Evolutionary conservation across 768 basidiomycete species (phyloP).

Genomic region (Gymnopilus dilepis): DNA sequence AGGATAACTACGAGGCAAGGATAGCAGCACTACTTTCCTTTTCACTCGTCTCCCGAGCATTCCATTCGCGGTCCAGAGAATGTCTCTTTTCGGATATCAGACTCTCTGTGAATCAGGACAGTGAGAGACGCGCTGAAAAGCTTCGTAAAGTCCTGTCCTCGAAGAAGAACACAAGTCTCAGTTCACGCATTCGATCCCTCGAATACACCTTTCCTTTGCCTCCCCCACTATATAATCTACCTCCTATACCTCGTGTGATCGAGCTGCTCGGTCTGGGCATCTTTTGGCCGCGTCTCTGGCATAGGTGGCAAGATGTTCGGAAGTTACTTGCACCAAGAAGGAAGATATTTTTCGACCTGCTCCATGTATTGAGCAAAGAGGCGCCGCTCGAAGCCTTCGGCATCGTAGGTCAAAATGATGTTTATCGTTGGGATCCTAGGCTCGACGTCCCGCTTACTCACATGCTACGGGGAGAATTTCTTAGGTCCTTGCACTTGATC

Average conservation of each 20-base stretch:
- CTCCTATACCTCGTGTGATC: not conserved
- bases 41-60: constrained; percentile 3
- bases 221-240: not conserved
- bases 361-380: not conserved
- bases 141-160: not conserved
- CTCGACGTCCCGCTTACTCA: not conserved
- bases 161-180: not conserved
- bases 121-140: not conserved
- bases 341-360: not conserved
- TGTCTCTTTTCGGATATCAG: not conserved
- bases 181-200: not conserved
- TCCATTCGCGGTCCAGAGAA: not conserved
- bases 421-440: not conserved
- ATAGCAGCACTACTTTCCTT: not conserved
- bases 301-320: not conserved
- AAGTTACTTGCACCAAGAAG: not conserved
- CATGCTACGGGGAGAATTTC: not conserved
- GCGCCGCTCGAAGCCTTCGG: not conserved
- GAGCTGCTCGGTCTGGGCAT: not conserved
- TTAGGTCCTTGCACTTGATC: not conserved
- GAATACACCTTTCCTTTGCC: not conserved
- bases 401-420: not conserved
- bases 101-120: not conserved
- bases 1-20: not conserved
- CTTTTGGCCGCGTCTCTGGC: not conserved